These are phyloP conservation scores for Berkeleyomyces rouxiae DNA, from an alignment of 2,329 filamentous ascomycete species.

Conservation along the genomic window DNA sequence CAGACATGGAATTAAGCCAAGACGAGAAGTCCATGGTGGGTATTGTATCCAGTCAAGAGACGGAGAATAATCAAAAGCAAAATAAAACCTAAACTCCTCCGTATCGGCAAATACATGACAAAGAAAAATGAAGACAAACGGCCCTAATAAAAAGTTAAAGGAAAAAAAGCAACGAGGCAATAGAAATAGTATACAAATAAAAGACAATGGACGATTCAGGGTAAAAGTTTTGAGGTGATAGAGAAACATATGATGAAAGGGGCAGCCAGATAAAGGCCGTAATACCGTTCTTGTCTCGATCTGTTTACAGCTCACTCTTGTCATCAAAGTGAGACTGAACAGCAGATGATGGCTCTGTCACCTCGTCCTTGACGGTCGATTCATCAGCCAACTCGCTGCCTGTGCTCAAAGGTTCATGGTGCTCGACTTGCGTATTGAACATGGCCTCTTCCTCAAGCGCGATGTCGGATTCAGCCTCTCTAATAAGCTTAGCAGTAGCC, in stretches of 20 bases:
- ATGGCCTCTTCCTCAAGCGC: conserved; percentile 15
- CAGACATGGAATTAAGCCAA: conserved; percentile 23
- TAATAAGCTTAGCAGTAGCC: conserved; percentile 10
- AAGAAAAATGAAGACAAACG: background rate
- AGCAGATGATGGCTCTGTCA: conserved; percentile 17
- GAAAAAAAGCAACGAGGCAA: background rate
- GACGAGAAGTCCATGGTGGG: background rate
- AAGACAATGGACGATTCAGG: background rate
- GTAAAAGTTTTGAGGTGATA: background rate
- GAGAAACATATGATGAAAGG: background rate
- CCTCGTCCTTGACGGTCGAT: conserved; percentile 14
- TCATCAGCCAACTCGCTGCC: conserved; percentile 14
- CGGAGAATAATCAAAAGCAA: background rate
- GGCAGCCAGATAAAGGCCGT: background rate
- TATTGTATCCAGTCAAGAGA: background rate
- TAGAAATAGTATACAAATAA: background rate
- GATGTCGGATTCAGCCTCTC: conserved; percentile 15
- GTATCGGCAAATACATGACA: background rate
- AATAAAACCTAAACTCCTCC: background rate
- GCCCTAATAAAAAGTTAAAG: background rate
- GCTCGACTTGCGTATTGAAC: conserved; percentile 16
- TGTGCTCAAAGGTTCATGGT: conserved; percentile 8
- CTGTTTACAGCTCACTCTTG: conserved; percentile 7
- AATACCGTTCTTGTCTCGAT: no score
- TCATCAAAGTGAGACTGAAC: conserved; percentile 11